These are phyloP conservation scores for Blastocystis sp. DNA, from an alignment of 352 stramenopile species.

Conservation along the genomic window DNA sequence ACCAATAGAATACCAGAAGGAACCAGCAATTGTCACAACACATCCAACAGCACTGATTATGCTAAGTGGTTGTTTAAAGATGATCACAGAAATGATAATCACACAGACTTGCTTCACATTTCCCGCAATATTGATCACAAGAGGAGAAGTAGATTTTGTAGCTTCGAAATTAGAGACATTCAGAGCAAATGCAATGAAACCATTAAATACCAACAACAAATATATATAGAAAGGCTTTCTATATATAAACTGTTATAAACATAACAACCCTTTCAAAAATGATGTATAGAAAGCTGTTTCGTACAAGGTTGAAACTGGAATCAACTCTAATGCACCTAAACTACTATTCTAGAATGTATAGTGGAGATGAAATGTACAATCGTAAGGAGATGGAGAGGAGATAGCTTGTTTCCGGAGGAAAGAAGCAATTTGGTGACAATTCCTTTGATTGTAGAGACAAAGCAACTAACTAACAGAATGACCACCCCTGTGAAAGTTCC, in stretches of 20 bases:
- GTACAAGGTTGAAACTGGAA: background rate
- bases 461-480: slow-evolving; percentile 46
- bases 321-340: slow-evolving; percentile 31
- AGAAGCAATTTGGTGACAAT: slow-evolving; percentile 57
- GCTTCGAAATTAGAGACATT: slow-evolving; percentile 61
- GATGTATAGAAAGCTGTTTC: slow-evolving; percentile 26
- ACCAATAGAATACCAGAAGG: slow-evolving; percentile 57
- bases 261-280: slow-evolving; percentile 10
- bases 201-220: slow-evolving; percentile 27
- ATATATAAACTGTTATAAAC: background rate
- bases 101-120: slow-evolving; percentile 63
- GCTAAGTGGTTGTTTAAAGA: slow-evolving; percentile 41
- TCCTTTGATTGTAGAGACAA: slow-evolving; percentile 58
- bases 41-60: slow-evolving; percentile 35
- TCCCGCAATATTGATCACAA: slow-evolving; percentile 57
- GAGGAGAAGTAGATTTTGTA: slow-evolving; percentile 35
- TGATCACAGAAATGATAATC: slow-evolving; percentile 56
- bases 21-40: slow-evolving; percentile 38
- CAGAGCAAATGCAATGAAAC: slow-evolving; percentile 45
- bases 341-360: slow-evolving; percentile 54
- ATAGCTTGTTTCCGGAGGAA: slow-evolving; percentile 54
- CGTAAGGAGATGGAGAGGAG: slow-evolving; percentile 51
- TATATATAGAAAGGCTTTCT: slow-evolving; percentile 8
- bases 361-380: background rate
- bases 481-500: slow-evolving; percentile 38